phyloP scores from a whole-genome alignment of 2,329 filamentous ascomycete genomes.

The Curvularia hawaiiensis region DNA sequence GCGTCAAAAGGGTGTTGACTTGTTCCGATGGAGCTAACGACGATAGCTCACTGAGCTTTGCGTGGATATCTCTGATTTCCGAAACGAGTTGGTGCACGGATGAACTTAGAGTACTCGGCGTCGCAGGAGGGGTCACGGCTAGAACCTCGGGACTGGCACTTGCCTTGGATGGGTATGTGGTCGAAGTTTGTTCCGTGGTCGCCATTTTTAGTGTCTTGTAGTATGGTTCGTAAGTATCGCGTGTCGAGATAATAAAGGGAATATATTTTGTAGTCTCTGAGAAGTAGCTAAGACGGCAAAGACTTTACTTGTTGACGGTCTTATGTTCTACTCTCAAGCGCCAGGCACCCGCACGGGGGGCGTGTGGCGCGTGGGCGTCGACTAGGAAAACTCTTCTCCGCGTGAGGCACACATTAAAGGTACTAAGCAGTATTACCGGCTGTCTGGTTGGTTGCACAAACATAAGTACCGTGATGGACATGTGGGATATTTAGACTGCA shows the following conservation, averaged over 20 bases:
- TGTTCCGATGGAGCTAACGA: constrained; percentile 39
- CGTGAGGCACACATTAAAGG: constrained; percentile 8
- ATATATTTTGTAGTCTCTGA: background rate
- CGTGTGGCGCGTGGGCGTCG: background rate
- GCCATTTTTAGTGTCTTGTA: background rate
- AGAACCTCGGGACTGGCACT: background rate
- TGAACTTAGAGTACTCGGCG: constrained; percentile 25
- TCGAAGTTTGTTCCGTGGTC: background rate
- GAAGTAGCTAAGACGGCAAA: background rate
- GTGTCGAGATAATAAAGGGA: background rate
- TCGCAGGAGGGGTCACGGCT: constrained; percentile 27
- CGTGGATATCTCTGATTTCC: constrained; percentile 30
- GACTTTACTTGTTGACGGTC: background rate
- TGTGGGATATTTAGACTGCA: constrained; percentile 15
- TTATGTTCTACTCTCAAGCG: constrained; percentile 1
- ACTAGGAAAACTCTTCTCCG: constrained; percentile 14
- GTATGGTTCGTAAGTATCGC: background rate
- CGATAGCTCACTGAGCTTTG: constrained; percentile 17
- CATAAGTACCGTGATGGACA: constrained; percentile 34
- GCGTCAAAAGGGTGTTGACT: constrained; percentile 45
- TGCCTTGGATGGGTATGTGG: background rate
- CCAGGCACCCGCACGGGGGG: background rate
- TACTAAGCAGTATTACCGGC: constrained; percentile 14
- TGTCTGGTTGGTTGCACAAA: constrained; percentile 21
- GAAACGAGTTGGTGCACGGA: constrained; percentile 27